Conservation (phyloP, 2,329 filamentous ascomycete species). For the Sporothrix inflata region DNA sequence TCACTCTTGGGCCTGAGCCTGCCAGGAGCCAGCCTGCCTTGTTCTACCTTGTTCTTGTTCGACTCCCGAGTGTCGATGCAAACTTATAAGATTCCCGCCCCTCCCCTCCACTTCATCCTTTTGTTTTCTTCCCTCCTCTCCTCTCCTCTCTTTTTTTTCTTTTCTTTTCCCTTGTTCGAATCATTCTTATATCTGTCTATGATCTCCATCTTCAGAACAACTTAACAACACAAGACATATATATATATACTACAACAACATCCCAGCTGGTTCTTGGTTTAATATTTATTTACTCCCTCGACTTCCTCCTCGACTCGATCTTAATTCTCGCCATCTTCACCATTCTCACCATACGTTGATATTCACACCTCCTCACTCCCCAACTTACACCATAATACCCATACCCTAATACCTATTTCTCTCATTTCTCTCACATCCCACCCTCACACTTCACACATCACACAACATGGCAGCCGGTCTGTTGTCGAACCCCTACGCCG, state of each 20-base stretch:
- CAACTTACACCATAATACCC: slow-evolving; percentile 2
- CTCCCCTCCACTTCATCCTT: slow-evolving; percentile 37
- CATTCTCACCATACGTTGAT: background rate
- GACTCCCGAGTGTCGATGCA: slow-evolving; percentile 47
- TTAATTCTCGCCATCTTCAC: slow-evolving; percentile 11
- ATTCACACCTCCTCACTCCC: background rate
- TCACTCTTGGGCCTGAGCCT: slow-evolving; percentile 34
- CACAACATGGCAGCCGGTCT: slow-evolving; percentile 50
- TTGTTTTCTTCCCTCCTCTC: background rate
- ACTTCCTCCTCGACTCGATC: slow-evolving; percentile 1
- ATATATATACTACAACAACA: slow-evolving; percentile 31
- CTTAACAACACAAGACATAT: slow-evolving; percentile 38
- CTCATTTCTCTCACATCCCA: background rate
- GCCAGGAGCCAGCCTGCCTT: slow-evolving; percentile 39
- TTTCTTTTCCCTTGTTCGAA: background rate
- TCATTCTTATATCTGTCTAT: slow-evolving; percentile 19
- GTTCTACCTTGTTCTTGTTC: slow-evolving; percentile 38
- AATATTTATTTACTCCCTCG: slow-evolving; percentile 23
- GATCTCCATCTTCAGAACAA: slow-evolving; percentile 20
- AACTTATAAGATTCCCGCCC: slow-evolving; percentile 50
- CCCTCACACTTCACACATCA: slow-evolving; percentile 1
- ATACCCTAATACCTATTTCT: slow-evolving; percentile 13
- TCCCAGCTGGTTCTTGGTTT: slow-evolving; percentile 44
- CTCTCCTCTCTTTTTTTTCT: background rate
- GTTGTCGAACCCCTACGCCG: slow-evolving; percentile 49